phyloP scores from a whole-genome alignment of 345 rosid genomes.

The Citrus mangshanensis region DNA sequence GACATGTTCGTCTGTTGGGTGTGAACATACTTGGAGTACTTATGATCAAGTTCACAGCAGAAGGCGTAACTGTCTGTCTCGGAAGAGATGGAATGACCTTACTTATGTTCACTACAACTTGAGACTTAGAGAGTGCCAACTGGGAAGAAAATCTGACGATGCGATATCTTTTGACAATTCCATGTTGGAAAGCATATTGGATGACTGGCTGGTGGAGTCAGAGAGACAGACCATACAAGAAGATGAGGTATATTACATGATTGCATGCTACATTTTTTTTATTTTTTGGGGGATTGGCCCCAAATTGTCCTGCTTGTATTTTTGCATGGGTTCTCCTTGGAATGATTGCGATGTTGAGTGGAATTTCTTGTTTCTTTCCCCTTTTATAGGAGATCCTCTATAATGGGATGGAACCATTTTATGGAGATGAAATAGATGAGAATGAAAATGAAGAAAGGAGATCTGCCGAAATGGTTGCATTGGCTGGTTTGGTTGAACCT shows the following conservation, averaged over 20 bases:
- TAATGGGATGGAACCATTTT: slow-evolving; percentile 42
- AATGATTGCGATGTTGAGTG: neutral
- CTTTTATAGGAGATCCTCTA: slow-evolving; percentile 46
- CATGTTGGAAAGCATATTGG: slow-evolving; percentile 48
- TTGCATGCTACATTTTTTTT: neutral
- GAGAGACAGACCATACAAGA: slow-evolving; percentile 41
- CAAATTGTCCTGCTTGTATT: neutral
- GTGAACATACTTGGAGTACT: slow-evolving; percentile 72
- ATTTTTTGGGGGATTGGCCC: neutral
- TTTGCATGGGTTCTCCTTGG: slow-evolving; percentile 5
- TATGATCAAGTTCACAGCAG: slow-evolving; percentile 55
- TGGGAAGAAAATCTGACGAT: slow-evolving; percentile 38
- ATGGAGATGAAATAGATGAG: slow-evolving; percentile 45
- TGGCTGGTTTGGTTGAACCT: slow-evolving; percentile 37
- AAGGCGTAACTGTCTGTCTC: slow-evolving; percentile 50
- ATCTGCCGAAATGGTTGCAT: slow-evolving; percentile 33
- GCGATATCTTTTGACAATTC: slow-evolving; percentile 44
- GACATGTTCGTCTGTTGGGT: slow-evolving; percentile 71
- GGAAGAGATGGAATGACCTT: slow-evolving; percentile 56
- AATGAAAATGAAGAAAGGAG: slow-evolving; percentile 40
- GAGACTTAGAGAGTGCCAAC: slow-evolving; percentile 55
- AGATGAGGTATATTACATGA: slow-evolving; percentile 54
- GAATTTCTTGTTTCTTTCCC: slow-evolving; percentile 13
- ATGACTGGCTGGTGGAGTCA: slow-evolving; percentile 60
- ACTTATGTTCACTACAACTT: slow-evolving; percentile 75